Conservation (phyloP, 176 grass and related monocot genomes). For the Secale cereale region DNA sequence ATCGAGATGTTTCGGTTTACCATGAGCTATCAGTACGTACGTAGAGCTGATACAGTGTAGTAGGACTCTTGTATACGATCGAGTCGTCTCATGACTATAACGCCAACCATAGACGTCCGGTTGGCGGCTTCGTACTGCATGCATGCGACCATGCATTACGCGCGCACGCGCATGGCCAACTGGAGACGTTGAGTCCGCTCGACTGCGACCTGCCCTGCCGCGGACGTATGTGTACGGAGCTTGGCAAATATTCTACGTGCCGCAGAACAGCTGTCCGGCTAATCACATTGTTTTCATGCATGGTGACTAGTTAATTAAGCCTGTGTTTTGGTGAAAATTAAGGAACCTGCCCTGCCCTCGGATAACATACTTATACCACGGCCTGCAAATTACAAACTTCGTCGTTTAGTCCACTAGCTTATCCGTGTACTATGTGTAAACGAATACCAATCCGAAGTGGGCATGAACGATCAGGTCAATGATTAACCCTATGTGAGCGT, state of each 20-base stretch:
- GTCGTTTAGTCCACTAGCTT: not conserved
- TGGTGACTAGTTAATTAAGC: not conserved
- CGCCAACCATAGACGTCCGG: not conserved
- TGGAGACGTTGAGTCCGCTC: not conserved
- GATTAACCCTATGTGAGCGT: not conserved
- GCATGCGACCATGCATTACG: not conserved
- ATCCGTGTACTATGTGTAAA: not conserved
- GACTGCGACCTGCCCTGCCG: slow-evolving; percentile 33
- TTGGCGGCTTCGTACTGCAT: not conserved
- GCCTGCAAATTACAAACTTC: slow-evolving; percentile 18
- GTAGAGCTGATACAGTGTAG: not conserved
- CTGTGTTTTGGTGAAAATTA: not conserved
- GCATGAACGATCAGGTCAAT: not conserved
- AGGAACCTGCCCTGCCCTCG: not conserved
- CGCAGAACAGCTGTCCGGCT: slow-evolving; percentile 22
- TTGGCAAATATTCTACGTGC: slow-evolving; percentile 14
- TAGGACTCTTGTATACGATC: not conserved
- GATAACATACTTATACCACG: slow-evolving; percentile 21
- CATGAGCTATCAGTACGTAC: not conserved
- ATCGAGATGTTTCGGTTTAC: not conserved
- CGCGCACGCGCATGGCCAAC: not conserved
- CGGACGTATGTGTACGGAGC: not conserved
- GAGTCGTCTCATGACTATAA: not conserved
- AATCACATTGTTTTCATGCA: slow-evolving; percentile 8
- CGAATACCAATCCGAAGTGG: not conserved